phyloP scores from a whole-genome alignment of 2,329 filamentous ascomycete genomes.

The Sphaerulina musiva region DNA sequence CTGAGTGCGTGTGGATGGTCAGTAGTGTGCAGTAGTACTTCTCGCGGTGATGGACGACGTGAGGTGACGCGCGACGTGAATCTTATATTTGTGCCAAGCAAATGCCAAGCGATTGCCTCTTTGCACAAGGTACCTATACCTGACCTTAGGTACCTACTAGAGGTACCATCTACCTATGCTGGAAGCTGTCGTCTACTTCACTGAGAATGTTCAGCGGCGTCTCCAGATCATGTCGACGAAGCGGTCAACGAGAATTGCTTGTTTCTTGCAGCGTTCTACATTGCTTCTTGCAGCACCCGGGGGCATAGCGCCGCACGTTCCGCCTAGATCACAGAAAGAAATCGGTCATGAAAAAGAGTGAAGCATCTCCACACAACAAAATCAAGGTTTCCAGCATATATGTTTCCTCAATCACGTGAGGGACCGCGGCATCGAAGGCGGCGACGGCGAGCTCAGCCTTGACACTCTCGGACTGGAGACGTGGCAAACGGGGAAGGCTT shows the following conservation, averaged over 20 bases:
- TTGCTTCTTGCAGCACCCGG: not conserved
- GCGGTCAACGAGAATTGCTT: too few relatives aligned
- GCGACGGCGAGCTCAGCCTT: too few relatives aligned
- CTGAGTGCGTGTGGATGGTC: constrained; percentile 1
- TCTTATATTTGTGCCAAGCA: not conserved
- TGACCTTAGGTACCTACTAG: not conserved
- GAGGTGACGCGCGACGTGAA: not conserved
- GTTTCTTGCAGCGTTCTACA: too few relatives aligned
- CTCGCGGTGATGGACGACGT: not conserved
- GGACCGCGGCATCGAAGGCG: too few relatives aligned
- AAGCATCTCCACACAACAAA: not conserved
- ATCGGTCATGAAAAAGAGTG: too few relatives aligned
- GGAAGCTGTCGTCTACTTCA: too few relatives aligned
- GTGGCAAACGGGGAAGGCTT: too few relatives aligned
- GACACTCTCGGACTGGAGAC: too few relatives aligned
- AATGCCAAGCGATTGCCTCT: not conserved
- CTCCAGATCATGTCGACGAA: too few relatives aligned
- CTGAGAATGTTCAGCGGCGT: too few relatives aligned
- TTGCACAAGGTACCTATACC: not conserved
- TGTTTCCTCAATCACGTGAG: too few relatives aligned
- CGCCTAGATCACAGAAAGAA: not conserved
- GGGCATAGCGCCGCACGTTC: not conserved
- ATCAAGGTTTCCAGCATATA: not conserved
- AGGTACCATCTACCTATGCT: constrained; percentile 14
- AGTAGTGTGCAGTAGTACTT: constrained; percentile 1